These are phyloP conservation scores for Epicoccum sorghinum DNA, from an alignment of 2,329 filamentous ascomycete species.

Conservation along the genomic window DNA sequence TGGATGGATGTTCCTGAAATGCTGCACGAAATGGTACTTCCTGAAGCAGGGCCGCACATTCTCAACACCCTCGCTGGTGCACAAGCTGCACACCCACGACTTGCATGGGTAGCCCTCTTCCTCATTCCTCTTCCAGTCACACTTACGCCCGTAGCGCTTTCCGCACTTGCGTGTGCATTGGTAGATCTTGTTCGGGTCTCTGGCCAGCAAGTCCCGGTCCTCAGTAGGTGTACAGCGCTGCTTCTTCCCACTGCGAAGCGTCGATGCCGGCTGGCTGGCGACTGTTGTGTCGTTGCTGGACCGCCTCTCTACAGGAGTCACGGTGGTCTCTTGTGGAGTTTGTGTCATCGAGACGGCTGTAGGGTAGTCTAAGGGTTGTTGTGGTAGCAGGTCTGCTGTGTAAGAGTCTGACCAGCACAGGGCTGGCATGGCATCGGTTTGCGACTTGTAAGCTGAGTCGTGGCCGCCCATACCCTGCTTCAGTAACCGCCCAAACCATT, in stretches of 20 bases:
- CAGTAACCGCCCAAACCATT: slow-evolving; percentile 45
- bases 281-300: slow-evolving; percentile 28
- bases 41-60: slow-evolving; percentile 47
- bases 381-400: slow-evolving; percentile 21
- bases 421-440: slow-evolving; percentile 37
- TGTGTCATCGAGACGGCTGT: slow-evolving; percentile 4
- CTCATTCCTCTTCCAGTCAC: slow-evolving; percentile 49
- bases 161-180: slow-evolving; percentile 48
- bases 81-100: slow-evolving; percentile 44
- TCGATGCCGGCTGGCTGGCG: slow-evolving; percentile 16
- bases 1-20: slow-evolving; percentile 48
- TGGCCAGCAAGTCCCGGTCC: slow-evolving; percentile 33
- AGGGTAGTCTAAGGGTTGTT: slow-evolving; percentile 9
- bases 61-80: slow-evolving; percentile 37
- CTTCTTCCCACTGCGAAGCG: slow-evolving; percentile 41
- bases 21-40: slow-evolving; percentile 46
- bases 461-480: slow-evolving; percentile 46
- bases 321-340: slow-evolving; percentile 16
- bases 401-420: slow-evolving; percentile 30
- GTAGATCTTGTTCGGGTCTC: slow-evolving; percentile 46
- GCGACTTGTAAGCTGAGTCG: slow-evolving; percentile 48
- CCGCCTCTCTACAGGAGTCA: slow-evolving; percentile 20
- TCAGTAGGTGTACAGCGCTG: slow-evolving; percentile 44
- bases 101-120: slow-evolving; percentile 47
- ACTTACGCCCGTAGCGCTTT: slow-evolving; percentile 47